Percentiles rank a stretch among this genome's conserved stretches.
phyloP scores from a whole-genome alignment of 352 stramenopile genomes.

The Aphanomyces invadans region DNA sequence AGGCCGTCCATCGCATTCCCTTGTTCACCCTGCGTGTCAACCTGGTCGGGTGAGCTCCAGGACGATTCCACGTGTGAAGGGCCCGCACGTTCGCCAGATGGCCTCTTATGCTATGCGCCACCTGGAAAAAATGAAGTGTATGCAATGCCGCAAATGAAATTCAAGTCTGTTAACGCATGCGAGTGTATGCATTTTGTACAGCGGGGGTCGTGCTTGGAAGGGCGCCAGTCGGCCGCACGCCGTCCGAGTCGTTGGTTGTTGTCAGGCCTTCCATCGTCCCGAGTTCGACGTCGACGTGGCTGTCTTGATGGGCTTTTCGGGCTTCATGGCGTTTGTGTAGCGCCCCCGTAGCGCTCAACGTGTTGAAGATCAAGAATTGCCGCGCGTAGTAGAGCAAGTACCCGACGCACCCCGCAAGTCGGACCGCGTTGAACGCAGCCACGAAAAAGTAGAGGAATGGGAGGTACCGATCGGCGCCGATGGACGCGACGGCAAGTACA shows the following conservation, averaged over 20 bases:
- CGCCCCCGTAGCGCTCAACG: constrained; percentile 5
- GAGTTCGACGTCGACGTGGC: not conserved
- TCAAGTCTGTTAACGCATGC: constrained; percentile 16
- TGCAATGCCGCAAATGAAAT: no score
- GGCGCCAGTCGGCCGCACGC: no score
- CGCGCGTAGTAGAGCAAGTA: constrained; percentile 54
- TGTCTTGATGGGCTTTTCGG: constrained; percentile 10
- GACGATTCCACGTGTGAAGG: no score
- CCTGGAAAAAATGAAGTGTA: no score
- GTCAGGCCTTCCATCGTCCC: not conserved
- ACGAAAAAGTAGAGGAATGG: constrained; percentile 64
- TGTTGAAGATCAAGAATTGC: constrained; percentile 19
- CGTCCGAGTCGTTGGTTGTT: not conserved
- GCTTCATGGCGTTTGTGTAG: constrained; percentile 21
- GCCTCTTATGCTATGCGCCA: no score
- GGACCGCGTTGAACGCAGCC: constrained; percentile 53
- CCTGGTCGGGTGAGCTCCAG: no score
- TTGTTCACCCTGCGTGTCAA: no score
- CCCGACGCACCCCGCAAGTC: constrained; percentile 52
- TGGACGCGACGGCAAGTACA: constrained; percentile 59
- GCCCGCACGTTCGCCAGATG: no score
- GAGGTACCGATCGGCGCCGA: constrained; percentile 49
- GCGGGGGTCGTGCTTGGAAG: not conserved
- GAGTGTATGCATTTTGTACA: constrained; percentile 1
- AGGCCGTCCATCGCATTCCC: no score